These are phyloP conservation scores for Coniochaeta pulveracea DNA, from an alignment of 2,329 filamentous ascomycete genomes.

Conservation along the genomic window DNA sequence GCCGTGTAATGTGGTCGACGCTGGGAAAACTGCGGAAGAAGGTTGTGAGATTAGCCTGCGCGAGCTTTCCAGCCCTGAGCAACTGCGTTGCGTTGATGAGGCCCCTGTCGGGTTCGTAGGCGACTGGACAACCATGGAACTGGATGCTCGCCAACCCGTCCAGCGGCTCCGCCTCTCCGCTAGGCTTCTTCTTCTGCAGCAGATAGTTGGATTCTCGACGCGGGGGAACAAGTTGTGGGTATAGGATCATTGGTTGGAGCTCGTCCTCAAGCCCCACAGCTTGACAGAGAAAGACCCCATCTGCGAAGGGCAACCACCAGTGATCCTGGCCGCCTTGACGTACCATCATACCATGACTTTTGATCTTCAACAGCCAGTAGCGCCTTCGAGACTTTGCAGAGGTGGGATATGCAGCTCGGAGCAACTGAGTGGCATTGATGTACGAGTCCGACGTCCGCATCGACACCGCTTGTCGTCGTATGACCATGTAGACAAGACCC, in stretches of 20 bases:
- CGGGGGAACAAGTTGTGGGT: not conserved
- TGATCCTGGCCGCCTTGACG: not conserved
- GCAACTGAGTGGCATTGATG: not conserved
- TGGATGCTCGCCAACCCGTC: not conserved
- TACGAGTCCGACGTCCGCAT: not conserved
- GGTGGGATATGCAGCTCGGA: not conserved
- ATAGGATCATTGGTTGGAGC: not conserved
- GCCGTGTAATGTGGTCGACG: not conserved
- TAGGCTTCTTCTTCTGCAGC: not conserved
- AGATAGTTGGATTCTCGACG: not conserved
- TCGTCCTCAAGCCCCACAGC: not conserved
- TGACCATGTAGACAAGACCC: not conserved
- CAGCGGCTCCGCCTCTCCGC: not conserved
- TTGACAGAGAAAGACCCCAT: not conserved
- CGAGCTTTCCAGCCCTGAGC: not conserved
- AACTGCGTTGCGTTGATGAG: not conserved
- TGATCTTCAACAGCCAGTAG: not conserved
- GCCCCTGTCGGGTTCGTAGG: not conserved
- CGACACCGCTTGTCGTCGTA: not conserved
- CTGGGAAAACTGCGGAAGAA: not conserved
- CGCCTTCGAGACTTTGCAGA: not conserved
- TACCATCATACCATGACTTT: not conserved
- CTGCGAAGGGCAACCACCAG: not conserved
- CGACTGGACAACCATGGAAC: not conserved
- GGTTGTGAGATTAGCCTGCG: not conserved